phyloP scores from a whole-genome alignment of 164 flowering plant species.

The Umbilicus rupestris region DNA sequence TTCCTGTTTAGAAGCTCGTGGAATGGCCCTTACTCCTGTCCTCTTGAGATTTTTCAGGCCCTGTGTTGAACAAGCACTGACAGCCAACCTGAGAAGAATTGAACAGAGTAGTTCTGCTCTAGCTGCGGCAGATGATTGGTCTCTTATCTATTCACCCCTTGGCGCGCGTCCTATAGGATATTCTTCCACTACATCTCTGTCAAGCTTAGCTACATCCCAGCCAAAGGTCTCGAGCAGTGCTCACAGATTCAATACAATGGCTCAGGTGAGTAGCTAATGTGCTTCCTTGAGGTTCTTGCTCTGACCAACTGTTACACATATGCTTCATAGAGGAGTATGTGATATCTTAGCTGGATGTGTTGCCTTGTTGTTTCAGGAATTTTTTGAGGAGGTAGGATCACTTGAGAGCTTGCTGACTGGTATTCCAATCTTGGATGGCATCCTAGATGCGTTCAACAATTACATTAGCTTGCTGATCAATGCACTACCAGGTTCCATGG shows the following conservation, averaged over 20 bases:
- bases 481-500: slow-evolving; percentile 73
- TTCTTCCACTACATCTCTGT: slow-evolving; percentile 23
- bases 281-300: neutral
- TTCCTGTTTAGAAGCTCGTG: slow-evolving; percentile 70
- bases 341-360: neutral
- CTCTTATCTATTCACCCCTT: slow-evolving; percentile 44
- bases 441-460: slow-evolving; percentile 60
- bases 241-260: slow-evolving; percentile 75
- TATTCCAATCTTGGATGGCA: slow-evolving; percentile 64
- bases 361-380: slow-evolving; percentile 32
- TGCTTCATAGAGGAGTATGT: neutral
- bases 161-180: slow-evolving; percentile 26
- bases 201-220: slow-evolving; percentile 28
- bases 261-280: slow-evolving; percentile 64
- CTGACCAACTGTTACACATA: neutral
- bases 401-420: slow-evolving; percentile 64
- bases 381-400: slow-evolving; percentile 68
- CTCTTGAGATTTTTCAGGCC: slow-evolving; percentile 68
- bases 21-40: slow-evolving; percentile 75
- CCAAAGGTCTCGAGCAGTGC: slow-evolving; percentile 89
- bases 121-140: slow-evolving; percentile 93
- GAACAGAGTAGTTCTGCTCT: slow-evolving; percentile 76
- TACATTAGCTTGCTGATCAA: slow-evolving; percentile 61
- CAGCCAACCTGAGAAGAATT: slow-evolving; percentile 59
- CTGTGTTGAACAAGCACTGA: slow-evolving; percentile 63